These are phyloP conservation scores for Prunella vulgaris DNA, from an alignment of 257 asterid species.

Conservation along the genomic window DNA sequence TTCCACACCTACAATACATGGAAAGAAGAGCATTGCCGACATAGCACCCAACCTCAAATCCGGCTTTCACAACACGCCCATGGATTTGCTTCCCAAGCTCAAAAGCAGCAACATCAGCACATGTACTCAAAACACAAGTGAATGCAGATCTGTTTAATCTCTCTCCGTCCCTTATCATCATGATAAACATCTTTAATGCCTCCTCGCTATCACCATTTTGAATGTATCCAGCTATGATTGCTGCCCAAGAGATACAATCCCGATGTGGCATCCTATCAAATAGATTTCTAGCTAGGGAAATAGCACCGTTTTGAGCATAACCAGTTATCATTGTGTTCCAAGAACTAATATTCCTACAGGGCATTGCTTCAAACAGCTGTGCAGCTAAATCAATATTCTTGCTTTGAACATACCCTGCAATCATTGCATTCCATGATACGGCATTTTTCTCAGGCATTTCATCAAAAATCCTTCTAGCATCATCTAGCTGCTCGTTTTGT, in stretches of 20 bases:
- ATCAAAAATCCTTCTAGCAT: conserved; percentile 65
- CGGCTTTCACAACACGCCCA: conserved; percentile 64
- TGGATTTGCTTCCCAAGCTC: conserved; percentile 93
- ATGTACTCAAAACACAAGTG: conserved; percentile 69
- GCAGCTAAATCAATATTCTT: conserved; percentile 65
- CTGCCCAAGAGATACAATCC: conserved; percentile 95
- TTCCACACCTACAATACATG: conserved; percentile 91
- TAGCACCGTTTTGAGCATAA: conserved; percentile 65
- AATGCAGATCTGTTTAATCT: conserved; percentile 57
- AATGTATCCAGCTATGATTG: conserved; percentile 79
- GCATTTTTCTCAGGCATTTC: conserved; percentile 81
- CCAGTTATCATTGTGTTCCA: conserved; percentile 96
- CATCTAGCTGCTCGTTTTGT: conserved; percentile 70
- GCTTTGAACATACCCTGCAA: conserved; percentile 78
- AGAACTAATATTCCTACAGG: conserved; percentile 65
- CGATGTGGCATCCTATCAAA: conserved; percentile 67
- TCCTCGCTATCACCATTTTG: conserved; percentile 68
- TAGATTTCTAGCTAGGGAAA: conserved; percentile 55
- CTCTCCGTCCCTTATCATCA: conserved; percentile 65
- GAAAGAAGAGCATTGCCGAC: conserved; percentile 93
- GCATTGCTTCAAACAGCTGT: conserved; percentile 80
- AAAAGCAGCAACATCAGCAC: conserved; percentile 83
- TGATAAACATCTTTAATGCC: conserved; percentile 54
- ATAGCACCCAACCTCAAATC: conserved; percentile 68
- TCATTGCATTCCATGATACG: conserved; percentile 90